phyloP scores from a whole-genome alignment of 306 rosid species.

The Quillaja saponaria region DNA sequence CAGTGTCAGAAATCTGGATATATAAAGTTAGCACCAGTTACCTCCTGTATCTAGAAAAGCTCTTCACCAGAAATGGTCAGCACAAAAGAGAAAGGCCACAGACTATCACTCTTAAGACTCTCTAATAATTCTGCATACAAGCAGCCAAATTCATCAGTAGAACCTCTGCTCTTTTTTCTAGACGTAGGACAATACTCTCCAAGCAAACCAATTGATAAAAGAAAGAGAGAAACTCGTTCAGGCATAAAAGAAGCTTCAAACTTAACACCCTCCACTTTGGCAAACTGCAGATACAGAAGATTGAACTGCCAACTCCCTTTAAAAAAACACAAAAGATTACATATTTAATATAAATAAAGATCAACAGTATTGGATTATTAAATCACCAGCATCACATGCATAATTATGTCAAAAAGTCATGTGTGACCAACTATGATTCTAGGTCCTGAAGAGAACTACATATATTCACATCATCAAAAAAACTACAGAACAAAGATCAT shows the following conservation, averaged over 20 bases:
- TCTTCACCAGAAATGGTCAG: neutral
- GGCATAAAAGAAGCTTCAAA: slow-evolving; percentile 70
- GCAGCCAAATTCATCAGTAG: slow-evolving; percentile 39
- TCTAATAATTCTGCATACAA: slow-evolving; percentile 44
- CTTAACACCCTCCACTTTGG: slow-evolving; percentile 57
- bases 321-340: neutral
- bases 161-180: slow-evolving; percentile 52
- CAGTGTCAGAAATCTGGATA: neutral
- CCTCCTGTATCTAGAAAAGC: slow-evolving; percentile 11
- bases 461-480: no score
- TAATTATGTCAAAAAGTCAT: neutral
- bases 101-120: slow-evolving; percentile 15
- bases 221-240: slow-evolving; percentile 59
- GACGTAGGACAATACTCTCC: slow-evolving; percentile 70
- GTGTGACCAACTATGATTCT: neutral
- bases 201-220: slow-evolving; percentile 60
- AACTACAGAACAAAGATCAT: no score
- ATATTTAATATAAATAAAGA: no score
- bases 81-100: slow-evolving; percentile 35
- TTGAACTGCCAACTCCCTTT: slow-evolving; percentile 48
- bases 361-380: no score
- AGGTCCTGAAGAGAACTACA: no score
- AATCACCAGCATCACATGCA: neutral
- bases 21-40: slow-evolving; percentile 3
- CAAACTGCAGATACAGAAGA: slow-evolving; percentile 35